Evolutionary conservation across 495 filamentous ascomycete genomes (phyloP).

Genomic region (Margaritispora aquatica): DNA sequence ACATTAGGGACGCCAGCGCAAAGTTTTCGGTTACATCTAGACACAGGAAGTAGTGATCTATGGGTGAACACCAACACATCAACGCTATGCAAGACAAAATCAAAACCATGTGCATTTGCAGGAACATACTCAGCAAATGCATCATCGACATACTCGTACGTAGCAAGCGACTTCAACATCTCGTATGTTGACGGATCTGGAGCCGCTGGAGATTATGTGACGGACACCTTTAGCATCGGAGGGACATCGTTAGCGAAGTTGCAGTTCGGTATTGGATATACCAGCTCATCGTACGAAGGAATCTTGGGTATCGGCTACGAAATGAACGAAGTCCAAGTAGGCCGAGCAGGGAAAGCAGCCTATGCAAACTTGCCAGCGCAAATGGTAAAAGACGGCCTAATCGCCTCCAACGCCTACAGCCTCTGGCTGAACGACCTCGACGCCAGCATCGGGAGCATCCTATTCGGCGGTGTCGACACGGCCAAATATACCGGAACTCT

Average conservation of each 20-base stretch:
- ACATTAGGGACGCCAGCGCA: slow-evolving; percentile 67
- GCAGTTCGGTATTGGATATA: slow-evolving; percentile 84
- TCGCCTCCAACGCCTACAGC: slow-evolving; percentile 78
- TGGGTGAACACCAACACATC: slow-evolving; percentile 75
- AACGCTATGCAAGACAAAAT: slow-evolving; percentile 42
- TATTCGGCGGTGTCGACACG: slow-evolving; percentile 90
- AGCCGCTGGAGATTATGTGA: slow-evolving; percentile 76
- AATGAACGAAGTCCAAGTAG: slow-evolving; percentile 73
- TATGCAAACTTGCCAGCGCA: slow-evolving; percentile 78
- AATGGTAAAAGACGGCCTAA: slow-evolving; percentile 63
- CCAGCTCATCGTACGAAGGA: slow-evolving; percentile 63
- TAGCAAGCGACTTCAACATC: slow-evolving; percentile 81
- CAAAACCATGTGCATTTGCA: slow-evolving; percentile 44
- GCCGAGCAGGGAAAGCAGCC: slow-evolving; percentile 44
- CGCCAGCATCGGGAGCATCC: slow-evolving; percentile 67
- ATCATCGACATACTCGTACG: slow-evolving; percentile 75
- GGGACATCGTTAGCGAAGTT: slow-evolving; percentile 52
- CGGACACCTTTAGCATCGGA: slow-evolving; percentile 69
- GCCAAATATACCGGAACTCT: slow-evolving; percentile 69
- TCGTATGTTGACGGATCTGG: slow-evolving; percentile 83
- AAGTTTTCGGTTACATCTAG: slow-evolving; percentile 59
- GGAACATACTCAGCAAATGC: slow-evolving; percentile 67
- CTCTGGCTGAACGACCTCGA: slow-evolving; percentile 84
- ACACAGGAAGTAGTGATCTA: slow-evolving; percentile 85
- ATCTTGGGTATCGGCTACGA: slow-evolving; percentile 91